phyloP scores from a whole-genome alignment of 768 basidiomycete species.

The Kwoniella heveanensis region DNA sequence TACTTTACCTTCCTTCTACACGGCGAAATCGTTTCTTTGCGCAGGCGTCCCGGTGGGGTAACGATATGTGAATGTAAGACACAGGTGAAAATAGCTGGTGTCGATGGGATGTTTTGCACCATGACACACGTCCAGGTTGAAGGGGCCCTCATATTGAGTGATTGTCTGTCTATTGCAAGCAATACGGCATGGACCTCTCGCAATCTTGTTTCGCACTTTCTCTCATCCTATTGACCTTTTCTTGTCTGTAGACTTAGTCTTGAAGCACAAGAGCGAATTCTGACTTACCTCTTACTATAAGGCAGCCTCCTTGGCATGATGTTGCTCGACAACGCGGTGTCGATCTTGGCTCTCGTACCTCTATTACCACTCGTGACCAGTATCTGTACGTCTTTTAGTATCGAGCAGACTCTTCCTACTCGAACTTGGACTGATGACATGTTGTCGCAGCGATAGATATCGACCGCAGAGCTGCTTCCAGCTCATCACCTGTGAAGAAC shows the following conservation, averaged over 20 bases:
- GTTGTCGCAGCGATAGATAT: not conserved
- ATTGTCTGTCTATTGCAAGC: no score
- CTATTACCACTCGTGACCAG: not conserved
- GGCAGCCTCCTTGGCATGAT: not conserved
- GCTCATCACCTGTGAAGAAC: slow-evolving; percentile 2
- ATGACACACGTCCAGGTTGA: no score
- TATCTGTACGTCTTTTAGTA: not conserved
- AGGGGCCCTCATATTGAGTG: no score
- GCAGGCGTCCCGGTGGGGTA: no score
- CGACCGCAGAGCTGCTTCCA: not conserved
- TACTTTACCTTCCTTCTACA: not conserved
- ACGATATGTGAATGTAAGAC: not conserved
- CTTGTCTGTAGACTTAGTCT: no score
- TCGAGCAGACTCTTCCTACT: no score
- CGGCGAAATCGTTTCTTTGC: no score
- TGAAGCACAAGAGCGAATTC: no score
- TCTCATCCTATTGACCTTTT: no score
- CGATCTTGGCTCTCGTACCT: not conserved
- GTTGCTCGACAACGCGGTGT: not conserved
- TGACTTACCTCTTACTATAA: no score
- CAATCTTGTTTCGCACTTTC: no score
- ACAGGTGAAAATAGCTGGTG: not conserved
- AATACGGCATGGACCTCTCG: no score
- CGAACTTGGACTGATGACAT: not conserved
- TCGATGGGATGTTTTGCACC: not conserved